phyloP scores from a whole-genome alignment of 768 basidiomycete genomes.

The Leccinellum albellum region DNA sequence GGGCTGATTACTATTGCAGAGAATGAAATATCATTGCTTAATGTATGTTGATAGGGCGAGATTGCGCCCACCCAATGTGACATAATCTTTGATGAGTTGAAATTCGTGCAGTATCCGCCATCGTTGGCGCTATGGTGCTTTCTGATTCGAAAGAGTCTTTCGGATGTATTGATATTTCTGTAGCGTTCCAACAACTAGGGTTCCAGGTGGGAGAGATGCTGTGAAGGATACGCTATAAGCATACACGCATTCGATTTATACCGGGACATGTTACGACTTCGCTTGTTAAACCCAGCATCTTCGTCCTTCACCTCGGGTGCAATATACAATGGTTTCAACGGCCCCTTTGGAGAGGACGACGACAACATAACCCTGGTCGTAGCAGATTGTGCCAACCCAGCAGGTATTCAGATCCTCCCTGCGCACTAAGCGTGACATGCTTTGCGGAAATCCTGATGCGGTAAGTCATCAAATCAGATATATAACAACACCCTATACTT shows the following conservation, averaged over 20 bases:
- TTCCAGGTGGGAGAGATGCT: background rate
- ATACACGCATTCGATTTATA: background rate
- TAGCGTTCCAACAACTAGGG: background rate
- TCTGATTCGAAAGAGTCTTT: background rate
- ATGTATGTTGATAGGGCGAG: slow-evolving; percentile 2
- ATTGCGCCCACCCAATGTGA: slow-evolving; percentile 10
- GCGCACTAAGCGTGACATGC: background rate
- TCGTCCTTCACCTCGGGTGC: slow-evolving; percentile 1
- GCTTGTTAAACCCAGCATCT: background rate
- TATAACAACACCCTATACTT: background rate
- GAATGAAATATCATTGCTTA: background rate
- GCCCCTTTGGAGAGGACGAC: background rate
- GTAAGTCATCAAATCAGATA: background rate
- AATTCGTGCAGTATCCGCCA: background rate
- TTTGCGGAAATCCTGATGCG: background rate
- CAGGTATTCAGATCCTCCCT: background rate
- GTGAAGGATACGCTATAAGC: slow-evolving; percentile 2
- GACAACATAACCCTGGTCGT: background rate
- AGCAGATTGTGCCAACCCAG: background rate
- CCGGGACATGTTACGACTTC: background rate
- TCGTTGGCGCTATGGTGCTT: background rate
- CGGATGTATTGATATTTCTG: slow-evolving; percentile 9
- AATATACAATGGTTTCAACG: background rate
- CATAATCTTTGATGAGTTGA: background rate
- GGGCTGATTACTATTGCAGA: background rate